A percentile compares a stretch with the other conserved stretches of the same genome.
These are phyloP conservation scores for Xylona heveae DNA, from an alignment of 495 filamentous ascomycete genomes.

Conservation along the genomic window DNA sequence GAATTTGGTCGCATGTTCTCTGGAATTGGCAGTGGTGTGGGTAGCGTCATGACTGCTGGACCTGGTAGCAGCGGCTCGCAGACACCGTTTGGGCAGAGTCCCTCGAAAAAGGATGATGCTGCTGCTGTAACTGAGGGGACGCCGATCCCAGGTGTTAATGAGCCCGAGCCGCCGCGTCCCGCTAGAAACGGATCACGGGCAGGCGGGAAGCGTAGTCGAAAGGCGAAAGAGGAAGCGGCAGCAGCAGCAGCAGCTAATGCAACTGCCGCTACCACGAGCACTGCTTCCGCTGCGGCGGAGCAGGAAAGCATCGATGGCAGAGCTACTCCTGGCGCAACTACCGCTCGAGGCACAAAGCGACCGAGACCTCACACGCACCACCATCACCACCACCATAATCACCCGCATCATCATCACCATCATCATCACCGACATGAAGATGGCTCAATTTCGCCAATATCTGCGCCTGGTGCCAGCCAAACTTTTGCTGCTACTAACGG, in stretches of 20 bases:
- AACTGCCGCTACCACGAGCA: too few species aligned
- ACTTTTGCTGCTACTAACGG: constrained; percentile 1
- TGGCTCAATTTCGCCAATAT: neutral
- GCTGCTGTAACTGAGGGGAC: too few species aligned
- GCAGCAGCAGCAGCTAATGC: too few species aligned
- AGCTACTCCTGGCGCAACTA: constrained; percentile 26
- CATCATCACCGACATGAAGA: constrained; percentile 8
- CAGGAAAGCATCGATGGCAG: constrained; percentile 37
- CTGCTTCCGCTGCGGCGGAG: too few species aligned
- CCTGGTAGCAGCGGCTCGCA: constrained; percentile 8
- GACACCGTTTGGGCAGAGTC: constrained; percentile 34
- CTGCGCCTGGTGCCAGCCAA: neutral
- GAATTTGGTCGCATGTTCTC: constrained; percentile 85
- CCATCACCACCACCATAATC: constrained; percentile 24
- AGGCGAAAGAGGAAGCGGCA: constrained; percentile 29
- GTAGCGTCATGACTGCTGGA: constrained; percentile 32
- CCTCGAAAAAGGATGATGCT: constrained; percentile 11
- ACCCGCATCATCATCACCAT: constrained; percentile 14
- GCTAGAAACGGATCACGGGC: too few species aligned
- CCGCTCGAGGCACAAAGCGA: constrained; percentile 27
- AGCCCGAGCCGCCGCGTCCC: constrained; percentile 20
- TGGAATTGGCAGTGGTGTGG: constrained; percentile 71
- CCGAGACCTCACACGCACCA: constrained; percentile 16
- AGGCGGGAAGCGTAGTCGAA: constrained; percentile 32
- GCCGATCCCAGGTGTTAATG: constrained; percentile 15